phyloP scores from a whole-genome alignment of 2,329 filamentous ascomycete species.

The Paecilomyces sp. region DNA sequence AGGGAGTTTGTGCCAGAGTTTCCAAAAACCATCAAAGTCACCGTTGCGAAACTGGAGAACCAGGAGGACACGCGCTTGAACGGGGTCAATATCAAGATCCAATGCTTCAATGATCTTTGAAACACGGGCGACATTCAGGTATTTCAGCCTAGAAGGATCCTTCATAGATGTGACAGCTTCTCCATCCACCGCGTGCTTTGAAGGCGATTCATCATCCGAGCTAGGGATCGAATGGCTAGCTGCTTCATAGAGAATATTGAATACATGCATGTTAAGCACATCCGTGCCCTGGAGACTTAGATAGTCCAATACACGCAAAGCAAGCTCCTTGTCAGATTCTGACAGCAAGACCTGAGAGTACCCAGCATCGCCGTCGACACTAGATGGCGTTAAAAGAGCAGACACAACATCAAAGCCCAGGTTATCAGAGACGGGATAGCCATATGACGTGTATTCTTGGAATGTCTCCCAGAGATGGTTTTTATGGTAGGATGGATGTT shows the following conservation, averaged over 20 bases:
- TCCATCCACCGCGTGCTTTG: not conserved
- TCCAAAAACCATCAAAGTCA: conserved; percentile 55
- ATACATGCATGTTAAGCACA: conserved; percentile 39
- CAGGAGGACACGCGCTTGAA: conserved; percentile 23
- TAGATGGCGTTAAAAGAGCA: conserved; percentile 24
- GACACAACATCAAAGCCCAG: conserved; percentile 30
- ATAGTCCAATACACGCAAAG: conserved; percentile 33
- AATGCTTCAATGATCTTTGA: conserved; percentile 21
- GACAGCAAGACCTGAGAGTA: conserved; percentile 10
- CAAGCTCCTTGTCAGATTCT: conserved; percentile 25
- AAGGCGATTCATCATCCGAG: conserved; percentile 17
- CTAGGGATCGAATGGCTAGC: conserved; percentile 34
- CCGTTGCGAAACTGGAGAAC: conserved; percentile 28
- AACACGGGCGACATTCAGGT: conserved; percentile 11
- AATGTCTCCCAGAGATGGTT: conserved; percentile 24
- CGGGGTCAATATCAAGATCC: conserved; percentile 20
- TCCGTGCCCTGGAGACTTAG: conserved; percentile 35
- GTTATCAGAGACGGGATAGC: conserved; percentile 25
- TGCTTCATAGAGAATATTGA: conserved; percentile 36
- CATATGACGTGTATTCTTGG: conserved; percentile 24
- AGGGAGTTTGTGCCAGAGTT: conserved; percentile 51
- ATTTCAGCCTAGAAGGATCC: not conserved
- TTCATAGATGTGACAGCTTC: not conserved
- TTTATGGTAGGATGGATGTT: conserved; percentile 33
- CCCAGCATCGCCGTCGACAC: conserved; percentile 3